Base-by-base conservation (phyloP, 148 eudicot species). In the Dysphania ambrosioides region DNA sequence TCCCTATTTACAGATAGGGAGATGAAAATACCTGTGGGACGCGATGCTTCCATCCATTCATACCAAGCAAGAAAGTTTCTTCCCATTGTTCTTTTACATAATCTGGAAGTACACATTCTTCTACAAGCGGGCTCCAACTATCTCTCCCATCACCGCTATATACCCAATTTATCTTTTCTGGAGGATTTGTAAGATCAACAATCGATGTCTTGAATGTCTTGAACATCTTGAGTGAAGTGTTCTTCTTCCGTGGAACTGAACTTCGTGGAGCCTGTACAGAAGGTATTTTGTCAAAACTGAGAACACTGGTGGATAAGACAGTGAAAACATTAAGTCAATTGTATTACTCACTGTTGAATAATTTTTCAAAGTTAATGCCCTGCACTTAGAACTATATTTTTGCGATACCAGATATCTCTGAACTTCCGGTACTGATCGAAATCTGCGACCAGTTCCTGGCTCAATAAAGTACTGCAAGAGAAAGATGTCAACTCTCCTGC, bases 381-480 rank as follows among this genome's bases (percentile, higher is more conserved):
- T 84, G 55, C 73, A 55, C 74, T 70, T 80, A 41, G 76, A 72
- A 47, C 73, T 78, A 68, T 65, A 41, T 35, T 63, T 79, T 72
- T 73, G 85, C 40, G 84, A 87, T 36, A 73, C 80, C 26, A 93
- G 81, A 73, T 84, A 83, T 75, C 88, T 84, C 74, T 85, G 85
- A 55, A 93, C 88, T 57, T 85, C 92, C 84, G 77, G 89, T 8
- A 82, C n/a, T n/a, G n/a, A n/a, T n/a, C n/a, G n/a, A n/a, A 89
- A 93, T 80, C 72, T 88, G 62, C 49, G 67, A 61, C 91, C 87
- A 47, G 88, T 86, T 70, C 24, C 77, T 51, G 96, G 96, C 42
- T 90, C 96, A 75, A 81, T 73, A 79, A 68, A 93, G 58, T 89
- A 91, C 98, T 93, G 92, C 92, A 84, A 60, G 62, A 51, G 55